Conservation (phyloP, 805 yeast species). For the Wickerhamomyces strasburgensis region DNA sequence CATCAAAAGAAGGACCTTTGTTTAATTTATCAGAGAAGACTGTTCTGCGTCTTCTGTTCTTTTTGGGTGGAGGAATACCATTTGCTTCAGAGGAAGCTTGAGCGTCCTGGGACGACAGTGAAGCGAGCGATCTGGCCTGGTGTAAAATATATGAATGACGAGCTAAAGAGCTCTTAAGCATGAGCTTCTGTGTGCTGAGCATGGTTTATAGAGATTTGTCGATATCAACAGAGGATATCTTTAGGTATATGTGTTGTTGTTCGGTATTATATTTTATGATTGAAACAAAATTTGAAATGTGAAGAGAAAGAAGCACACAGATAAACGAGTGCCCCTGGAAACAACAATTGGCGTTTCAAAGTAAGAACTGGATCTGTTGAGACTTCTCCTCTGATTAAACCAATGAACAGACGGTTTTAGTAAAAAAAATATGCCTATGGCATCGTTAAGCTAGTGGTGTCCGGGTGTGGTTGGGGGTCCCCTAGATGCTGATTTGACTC, state of each 20-base stretch:
- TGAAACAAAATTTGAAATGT: too few species aligned
- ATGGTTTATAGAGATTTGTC: too few species aligned
- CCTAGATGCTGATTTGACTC: not conserved
- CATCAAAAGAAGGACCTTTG: constrained; percentile 90
- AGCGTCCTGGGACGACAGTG: not conserved
- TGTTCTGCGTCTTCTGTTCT: constrained; percentile 44
- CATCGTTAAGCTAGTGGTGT: not conserved
- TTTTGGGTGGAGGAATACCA: constrained; percentile 20
- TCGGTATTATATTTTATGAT: too few species aligned
- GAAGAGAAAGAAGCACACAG: too few species aligned
- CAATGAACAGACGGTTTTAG: too few species aligned
- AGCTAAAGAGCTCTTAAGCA: constrained; percentile 4
- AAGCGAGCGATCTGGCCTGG: constrained; percentile 11
- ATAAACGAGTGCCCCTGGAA: too few species aligned
- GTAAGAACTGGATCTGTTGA: too few species aligned
- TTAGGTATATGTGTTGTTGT: too few species aligned
- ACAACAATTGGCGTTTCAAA: too few species aligned
- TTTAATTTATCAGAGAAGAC: constrained; percentile 64
- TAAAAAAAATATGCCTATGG: too few species aligned
- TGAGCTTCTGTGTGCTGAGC: not conserved
- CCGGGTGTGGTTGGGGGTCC: not conserved
- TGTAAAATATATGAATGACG: constrained; percentile 2
- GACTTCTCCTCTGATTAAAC: too few species aligned
- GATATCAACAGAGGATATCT: too few species aligned
- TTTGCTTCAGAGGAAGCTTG: not conserved